phyloP scores from a whole-genome alignment of 2,329 filamentous ascomycete genomes.

The Clarireedia homoeocarpa region DNA sequence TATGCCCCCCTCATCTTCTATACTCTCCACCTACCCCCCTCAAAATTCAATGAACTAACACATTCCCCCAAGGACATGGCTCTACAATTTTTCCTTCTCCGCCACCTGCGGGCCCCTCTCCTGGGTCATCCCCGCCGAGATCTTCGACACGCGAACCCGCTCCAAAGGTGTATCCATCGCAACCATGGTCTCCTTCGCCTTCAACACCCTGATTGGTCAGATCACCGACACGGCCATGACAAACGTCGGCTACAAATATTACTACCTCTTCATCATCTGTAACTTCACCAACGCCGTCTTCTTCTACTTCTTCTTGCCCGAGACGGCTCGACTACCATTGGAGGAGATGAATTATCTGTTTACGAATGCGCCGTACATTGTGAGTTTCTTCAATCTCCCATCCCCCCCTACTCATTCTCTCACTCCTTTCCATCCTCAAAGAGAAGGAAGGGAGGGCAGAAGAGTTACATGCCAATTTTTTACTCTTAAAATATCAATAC shows the following conservation, averaged over 20 bases:
- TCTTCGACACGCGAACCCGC: slow-evolving; percentile 70
- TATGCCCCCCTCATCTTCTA: background rate
- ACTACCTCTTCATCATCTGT: slow-evolving; percentile 54
- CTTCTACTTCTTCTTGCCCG: slow-evolving; percentile 60
- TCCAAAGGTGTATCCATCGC: slow-evolving; percentile 68
- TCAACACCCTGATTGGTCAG: slow-evolving; percentile 70
- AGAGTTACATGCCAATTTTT: background rate
- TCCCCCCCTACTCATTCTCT: too few species aligned
- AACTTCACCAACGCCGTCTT: slow-evolving; percentile 62
- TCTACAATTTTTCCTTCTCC: slow-evolving; percentile 73
- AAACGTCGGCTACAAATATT: slow-evolving; percentile 40
- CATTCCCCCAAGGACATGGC: slow-evolving; percentile 49
- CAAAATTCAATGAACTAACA: background rate
- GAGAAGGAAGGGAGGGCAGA: too few species aligned
- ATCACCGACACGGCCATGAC: slow-evolving; percentile 50
- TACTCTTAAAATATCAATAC: background rate
- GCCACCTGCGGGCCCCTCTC: slow-evolving; percentile 61
- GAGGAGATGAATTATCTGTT: slow-evolving; percentile 40
- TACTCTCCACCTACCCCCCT: background rate
- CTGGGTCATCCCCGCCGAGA: slow-evolving; percentile 44
- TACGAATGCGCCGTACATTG: slow-evolving; percentile 48
- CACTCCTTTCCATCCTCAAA: too few species aligned
- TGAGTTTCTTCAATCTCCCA: background rate
- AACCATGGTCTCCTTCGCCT: slow-evolving; percentile 65
- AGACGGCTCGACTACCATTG: slow-evolving; percentile 55